Base-by-base conservation (phyloP, 1,139 yeast genomes). In the Magnusiomyces paraingens region DNA sequence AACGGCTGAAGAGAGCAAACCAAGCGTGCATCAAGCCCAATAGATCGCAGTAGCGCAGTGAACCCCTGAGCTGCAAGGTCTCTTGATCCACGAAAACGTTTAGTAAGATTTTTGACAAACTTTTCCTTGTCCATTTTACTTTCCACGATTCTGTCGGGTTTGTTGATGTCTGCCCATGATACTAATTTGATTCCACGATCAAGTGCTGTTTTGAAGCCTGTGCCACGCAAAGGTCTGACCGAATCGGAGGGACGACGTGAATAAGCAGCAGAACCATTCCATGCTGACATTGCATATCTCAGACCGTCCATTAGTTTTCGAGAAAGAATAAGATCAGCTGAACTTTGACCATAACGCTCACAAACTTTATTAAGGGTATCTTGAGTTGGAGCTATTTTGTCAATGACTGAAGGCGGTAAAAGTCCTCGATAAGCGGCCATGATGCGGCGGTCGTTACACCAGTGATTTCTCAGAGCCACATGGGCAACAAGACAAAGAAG, bases 51-150 rank as follows among this genome's bases (percentile, higher is more conserved):
- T 1, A 91, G 64, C 0, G 88, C 81, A 10, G 89, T 90, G 70
- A 89, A 90, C 0, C 96, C 97, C 64, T 89, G 96, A 0, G 94
- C 90, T 0, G 86, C 87, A 5, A 88, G 57, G 64, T 93, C 98
- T 43, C 88, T 70, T 1, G 89, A 81, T 0, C 99, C 99, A 26
- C 41, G 52, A 26, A 62, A 60, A 22, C 54, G 43, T 22, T 58
- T 53, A 6, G 42, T 38, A 14, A 70, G 54, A 15, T 57, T 50
- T 4, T 57, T 56, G 18, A 61, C 48, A 51, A 67, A 68, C 49
- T 60, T 59, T 1, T 52, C 57, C 26, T 52, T 52, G n/a, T 56
- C 55, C 52, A 62, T 52, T 36, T 61, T 55, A 21, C 61, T 57
- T 50, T 63, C 64, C 15, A 64, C 48, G 14, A 51, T 57, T 49